Base-by-base conservation (phyloP, 2,329 filamentous ascomycete genomes). In the Pestalotiopsis sp. region DNA sequence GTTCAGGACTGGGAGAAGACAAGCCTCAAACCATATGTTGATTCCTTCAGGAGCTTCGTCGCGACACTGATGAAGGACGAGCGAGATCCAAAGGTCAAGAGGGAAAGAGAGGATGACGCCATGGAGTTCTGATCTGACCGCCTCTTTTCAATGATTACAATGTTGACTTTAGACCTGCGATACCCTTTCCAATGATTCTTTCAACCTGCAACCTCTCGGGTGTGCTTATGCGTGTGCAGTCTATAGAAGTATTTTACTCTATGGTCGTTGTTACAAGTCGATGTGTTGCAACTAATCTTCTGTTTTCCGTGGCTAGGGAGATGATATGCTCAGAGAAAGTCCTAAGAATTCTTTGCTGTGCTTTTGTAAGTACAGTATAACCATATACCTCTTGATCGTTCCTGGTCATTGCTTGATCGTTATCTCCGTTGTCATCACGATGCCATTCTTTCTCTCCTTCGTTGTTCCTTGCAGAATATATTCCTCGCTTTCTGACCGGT, bases 1-100 rank as follows among this genome's bases (percentile, higher is more conserved):
- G 75, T 93, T 62, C 88, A 91, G 73, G 96, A 99, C 78, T 98
- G 95, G 91, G 95, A 99, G 82, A 99, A 98, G 89, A 99, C 96
- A 27, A 94, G 93, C 72, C 81, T 99, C 77, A 97, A 92, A 83
- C 94, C 94, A 9, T 98, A 97, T 78, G 90, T 98, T 45, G 95
- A 98, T 69, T 91, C 92, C 73, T 98, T 99, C 81, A 88, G 92
- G 73, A 87, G 86, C 0, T 97, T 98, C 80, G 93, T 98, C 7
- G 87, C 89, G 11, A 87, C 84, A 0, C 80, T 99, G 67, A 86
- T 98, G 79, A 95, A 91, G 79, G 95, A 97, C 69, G 90, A 91
- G 78, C 84, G 85, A 71, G 90, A 84, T 68, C 77, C 80, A 4
- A 83, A 79, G 72, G 80, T 88, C 4, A 90, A 90, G 82, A 77